Evolutionary conservation across 495 filamentous ascomycete species (phyloP).

Genomic region (Glonium stellatum): DNA sequence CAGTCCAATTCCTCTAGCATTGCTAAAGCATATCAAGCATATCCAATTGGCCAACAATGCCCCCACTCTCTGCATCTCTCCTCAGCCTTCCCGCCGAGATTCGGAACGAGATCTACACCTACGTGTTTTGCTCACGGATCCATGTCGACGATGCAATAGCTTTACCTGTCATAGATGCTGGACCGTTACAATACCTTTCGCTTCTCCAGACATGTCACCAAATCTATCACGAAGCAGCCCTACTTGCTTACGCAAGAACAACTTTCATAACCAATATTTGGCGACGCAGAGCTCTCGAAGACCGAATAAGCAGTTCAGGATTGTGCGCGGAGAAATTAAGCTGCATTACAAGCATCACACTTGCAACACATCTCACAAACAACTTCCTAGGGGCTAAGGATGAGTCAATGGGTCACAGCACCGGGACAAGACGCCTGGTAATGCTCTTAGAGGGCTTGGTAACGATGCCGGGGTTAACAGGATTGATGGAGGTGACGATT

Average conservation of each 20-base stretch:
- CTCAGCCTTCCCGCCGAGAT: constrained; percentile 4
- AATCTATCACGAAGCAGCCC: constrained; percentile 6
- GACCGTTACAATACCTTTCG: background rate
- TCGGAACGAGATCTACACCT: constrained; percentile 4
- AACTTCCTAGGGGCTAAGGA: background rate
- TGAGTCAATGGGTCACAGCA: background rate
- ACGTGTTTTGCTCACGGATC: background rate
- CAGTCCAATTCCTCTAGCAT: too few species aligned
- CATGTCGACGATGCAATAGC: background rate
- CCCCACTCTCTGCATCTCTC: constrained; percentile 8
- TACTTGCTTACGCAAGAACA: background rate
- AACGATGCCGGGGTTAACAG: too few species aligned
- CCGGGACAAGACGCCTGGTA: background rate
- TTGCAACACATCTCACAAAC: background rate
- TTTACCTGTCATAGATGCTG: background rate
- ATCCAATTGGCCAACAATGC: too few species aligned
- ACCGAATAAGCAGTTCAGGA: background rate
- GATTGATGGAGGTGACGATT: too few species aligned
- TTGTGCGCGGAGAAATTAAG: background rate
- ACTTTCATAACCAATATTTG: background rate
- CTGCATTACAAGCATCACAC: background rate
- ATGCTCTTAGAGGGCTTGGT: background rate
- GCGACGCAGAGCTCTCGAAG: background rate
- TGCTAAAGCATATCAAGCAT: too few species aligned
- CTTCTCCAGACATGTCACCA: constrained; percentile 6